These are phyloP conservation scores for Betula pendula DNA, from an alignment of 306 rosid species.

Conservation along the genomic window DNA sequence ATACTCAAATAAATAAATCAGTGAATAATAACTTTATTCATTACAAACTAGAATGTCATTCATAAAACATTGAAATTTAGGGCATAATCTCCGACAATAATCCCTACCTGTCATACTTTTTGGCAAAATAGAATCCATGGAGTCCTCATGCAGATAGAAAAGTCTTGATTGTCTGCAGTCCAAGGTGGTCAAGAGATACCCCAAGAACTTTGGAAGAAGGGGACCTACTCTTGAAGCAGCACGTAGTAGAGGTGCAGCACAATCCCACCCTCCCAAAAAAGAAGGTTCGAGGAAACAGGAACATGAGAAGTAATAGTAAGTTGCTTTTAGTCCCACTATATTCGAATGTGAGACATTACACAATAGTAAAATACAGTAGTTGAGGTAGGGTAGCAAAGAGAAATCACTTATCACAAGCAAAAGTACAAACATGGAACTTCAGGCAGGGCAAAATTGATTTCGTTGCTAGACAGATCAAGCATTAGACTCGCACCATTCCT, in stretches of 20 bases:
- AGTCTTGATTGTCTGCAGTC: too few species aligned
- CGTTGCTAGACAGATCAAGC: constrained; percentile 38
- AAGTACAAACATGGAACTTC: constrained; percentile 8
- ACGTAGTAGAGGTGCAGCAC: neutral
- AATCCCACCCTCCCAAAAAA: neutral
- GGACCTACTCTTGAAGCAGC: neutral
- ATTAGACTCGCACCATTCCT: constrained; percentile 56
- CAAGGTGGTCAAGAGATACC: too few species aligned
- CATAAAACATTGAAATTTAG: too few species aligned
- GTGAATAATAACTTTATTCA: too few species aligned
- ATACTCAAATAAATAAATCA: too few species aligned
- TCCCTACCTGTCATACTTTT: too few species aligned
- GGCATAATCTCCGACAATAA: too few species aligned
- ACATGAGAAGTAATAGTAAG: neutral
- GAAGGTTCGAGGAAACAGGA: neutral
- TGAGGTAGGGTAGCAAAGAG: neutral
- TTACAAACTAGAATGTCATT: too few species aligned
- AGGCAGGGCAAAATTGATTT: constrained; percentile 11
- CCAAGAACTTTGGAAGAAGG: too few species aligned
- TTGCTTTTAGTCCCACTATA: neutral
- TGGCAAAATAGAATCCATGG: too few species aligned
- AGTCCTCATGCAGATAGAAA: too few species aligned
- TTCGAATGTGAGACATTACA: neutral
- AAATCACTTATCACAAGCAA: neutral
- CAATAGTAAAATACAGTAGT: neutral